Base-by-base conservation (phyloP, 192 early-diverging fungal species). In the Coemansia sp. region DNA sequence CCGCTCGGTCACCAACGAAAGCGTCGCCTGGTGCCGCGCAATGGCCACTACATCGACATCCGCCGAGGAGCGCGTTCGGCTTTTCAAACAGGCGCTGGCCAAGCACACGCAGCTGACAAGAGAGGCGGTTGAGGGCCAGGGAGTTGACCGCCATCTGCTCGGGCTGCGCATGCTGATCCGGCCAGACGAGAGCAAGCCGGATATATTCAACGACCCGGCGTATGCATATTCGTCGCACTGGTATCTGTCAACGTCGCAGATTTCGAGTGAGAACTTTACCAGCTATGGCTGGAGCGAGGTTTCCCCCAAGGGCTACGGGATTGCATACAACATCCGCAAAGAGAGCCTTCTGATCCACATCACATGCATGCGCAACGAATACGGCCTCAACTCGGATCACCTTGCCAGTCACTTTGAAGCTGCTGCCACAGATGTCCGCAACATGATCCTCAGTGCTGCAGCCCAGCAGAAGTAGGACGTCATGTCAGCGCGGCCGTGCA, bases 321-420 rank as follows among this genome's bases (percentile, higher is more conserved):
- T 94, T 71, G 95, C 96, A 12, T 98, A 98, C 76, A 97, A 96
- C 91, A 90, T 99, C 69, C 94, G 94, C 79, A 86, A 91, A 57
- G 78, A 91, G 74, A 83, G 86, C 58, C 74, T 98, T 54, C 88
- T 95, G 68, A 93, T 99, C 75, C 97, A 98, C 68, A 83, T 97
- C 61, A 91, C 90, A 8, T 87, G 86, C 74, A 87, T 88, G 76
- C 84, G 86, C 86, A 73, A 89, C 67, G 81, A 83, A 48, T 70
- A 72, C 51, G 83, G 86, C 1, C 72, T 84, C 18, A 72, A 85
- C 35, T 87, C 85, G 53, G 89, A 85, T 68, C 85, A 81, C 35
- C 76, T 99, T 69, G 85, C 88, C 61, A 86, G 89, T 53, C 87
- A 87, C 76, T 79, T 99, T 62, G 89, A 91, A 70, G 90, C 95